Percentiles rank a stretch among this genome's conserved stretches.
phyloP scores from a whole-genome alignment of 352 stramenopile genomes.

The Globisporangium heterothallicum region DNA sequence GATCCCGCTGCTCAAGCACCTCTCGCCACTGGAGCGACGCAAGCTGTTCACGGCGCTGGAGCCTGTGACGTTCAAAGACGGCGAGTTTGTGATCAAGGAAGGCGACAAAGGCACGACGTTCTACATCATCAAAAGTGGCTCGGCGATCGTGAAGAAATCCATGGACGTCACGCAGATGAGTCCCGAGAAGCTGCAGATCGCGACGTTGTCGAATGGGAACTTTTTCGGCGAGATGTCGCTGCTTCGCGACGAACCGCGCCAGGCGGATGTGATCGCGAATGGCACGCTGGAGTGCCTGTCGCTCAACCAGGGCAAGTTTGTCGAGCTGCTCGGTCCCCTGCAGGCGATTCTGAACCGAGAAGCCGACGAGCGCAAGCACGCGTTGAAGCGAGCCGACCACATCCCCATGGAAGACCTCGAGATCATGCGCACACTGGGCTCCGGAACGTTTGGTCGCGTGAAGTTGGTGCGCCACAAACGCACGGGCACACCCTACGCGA shows the following conservation, averaged over 20 bases:
- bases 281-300: conserved; percentile 82
- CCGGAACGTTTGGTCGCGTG: conserved; percentile 94
- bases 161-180: conserved; percentile 28
- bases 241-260: conserved; percentile 45
- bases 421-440: conserved; percentile 85
- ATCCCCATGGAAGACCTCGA: conserved; percentile 78
- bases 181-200: conserved; percentile 34
- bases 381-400: conserved; percentile 23
- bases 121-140: conserved; percentile 79
- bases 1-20: conserved; percentile 67
- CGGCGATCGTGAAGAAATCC: conserved; percentile 44
- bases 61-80: conserved; percentile 45
- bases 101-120: conserved; percentile 68
- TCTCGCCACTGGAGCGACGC: conserved; percentile 51
- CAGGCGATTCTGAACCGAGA: conserved; percentile 68
- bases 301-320: conserved; percentile 83
- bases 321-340: conserved; percentile 76
- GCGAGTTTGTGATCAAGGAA: conserved; percentile 54
- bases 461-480: conserved; percentile 86
- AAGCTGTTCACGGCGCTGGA: conserved; percentile 56
- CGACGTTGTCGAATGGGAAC: conserved; percentile 46
- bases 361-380: conserved; percentile 42
- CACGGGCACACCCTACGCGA: conserved; percentile 81
- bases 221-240: conserved; percentile 77
- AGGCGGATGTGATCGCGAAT: conserved; percentile 69